These are phyloP conservation scores for Komagataella ulmi DNA, from an alignment of 805 yeast species.

Conservation along the genomic window DNA sequence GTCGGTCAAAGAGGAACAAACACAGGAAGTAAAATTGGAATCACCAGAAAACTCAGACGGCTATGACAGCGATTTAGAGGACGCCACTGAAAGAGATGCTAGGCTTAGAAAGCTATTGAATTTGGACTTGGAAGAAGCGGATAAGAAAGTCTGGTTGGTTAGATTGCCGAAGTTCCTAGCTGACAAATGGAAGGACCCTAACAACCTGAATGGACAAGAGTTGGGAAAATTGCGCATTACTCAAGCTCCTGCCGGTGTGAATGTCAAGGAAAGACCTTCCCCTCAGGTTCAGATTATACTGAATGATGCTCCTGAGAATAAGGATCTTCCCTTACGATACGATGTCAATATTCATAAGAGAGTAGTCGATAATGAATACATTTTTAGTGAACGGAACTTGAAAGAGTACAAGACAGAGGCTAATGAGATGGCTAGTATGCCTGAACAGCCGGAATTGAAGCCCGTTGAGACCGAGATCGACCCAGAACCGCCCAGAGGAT, in stretches of 20 bases:
- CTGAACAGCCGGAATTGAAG: constrained; percentile 34
- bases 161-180: constrained; percentile 81
- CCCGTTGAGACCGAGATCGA: constrained; percentile 20
- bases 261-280: constrained; percentile 8
- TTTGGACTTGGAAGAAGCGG: constrained; percentile 48
- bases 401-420: constrained; percentile 37
- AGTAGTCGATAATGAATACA: constrained; percentile 72
- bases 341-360: constrained; percentile 69
- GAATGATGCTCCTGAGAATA: constrained; percentile 30
- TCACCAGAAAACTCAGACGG: neutral
- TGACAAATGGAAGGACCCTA: constrained; percentile 62
- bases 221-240: constrained; percentile 72
- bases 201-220: constrained; percentile 53
- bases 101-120: constrained; percentile 57
- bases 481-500: neutral
- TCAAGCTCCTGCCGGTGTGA: constrained; percentile 22
- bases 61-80: neutral
- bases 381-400: constrained; percentile 79
- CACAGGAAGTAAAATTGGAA: neutral
- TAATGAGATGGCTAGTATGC: constrained; percentile 37
- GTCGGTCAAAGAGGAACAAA: neutral
- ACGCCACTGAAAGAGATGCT: constrained; percentile 8
- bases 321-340: constrained; percentile 69
- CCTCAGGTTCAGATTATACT: constrained; percentile 42
- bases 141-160: constrained; percentile 82